phyloP scores from a whole-genome alignment of 305 asterid species.

The Salvia sclarea region DNA sequence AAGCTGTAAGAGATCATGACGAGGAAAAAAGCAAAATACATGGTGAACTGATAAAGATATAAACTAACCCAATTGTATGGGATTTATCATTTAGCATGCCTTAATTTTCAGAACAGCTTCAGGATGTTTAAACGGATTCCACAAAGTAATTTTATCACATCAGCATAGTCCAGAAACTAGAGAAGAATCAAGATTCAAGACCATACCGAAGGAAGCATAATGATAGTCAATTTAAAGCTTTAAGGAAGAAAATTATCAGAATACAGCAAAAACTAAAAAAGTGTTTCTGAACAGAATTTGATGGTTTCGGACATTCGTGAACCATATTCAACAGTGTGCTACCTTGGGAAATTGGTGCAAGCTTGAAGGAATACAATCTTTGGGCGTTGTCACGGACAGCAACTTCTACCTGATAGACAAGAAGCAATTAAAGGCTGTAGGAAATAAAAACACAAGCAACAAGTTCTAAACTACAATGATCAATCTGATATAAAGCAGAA shows the following conservation, averaged over 20 bases:
- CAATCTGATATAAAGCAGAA: constrained; percentile 17
- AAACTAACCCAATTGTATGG: constrained; percentile 17
- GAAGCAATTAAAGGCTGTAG: constrained; percentile 21
- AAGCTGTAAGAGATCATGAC: constrained; percentile 10
- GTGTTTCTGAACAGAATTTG: constrained; percentile 21
- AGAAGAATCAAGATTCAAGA: constrained; percentile 11
- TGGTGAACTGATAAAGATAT: constrained; percentile 1
- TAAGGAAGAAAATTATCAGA: background rate
- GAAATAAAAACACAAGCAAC: constrained; percentile 17
- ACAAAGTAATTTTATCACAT: constrained; percentile 11
- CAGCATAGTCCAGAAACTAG: constrained; percentile 20
- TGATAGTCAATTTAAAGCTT: background rate
- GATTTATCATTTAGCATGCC: constrained; percentile 5
- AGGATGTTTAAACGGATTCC: constrained; percentile 16
- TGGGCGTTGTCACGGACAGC: constrained; percentile 95
- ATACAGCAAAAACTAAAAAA: constrained; percentile 23
- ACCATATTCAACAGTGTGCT: constrained; percentile 29
- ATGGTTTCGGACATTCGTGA: background rate
- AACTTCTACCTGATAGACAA: constrained; percentile 76
- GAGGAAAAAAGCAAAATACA: constrained; percentile 2
- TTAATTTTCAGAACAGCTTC: constrained; percentile 7
- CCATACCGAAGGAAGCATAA: constrained; percentile 1
- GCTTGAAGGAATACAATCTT: constrained; percentile 72
- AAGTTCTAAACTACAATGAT: background rate
- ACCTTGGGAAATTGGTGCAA: constrained; percentile 67